Conservation (phyloP, 1,284 basidiomycete species). For the Rhodotorula mucilaginosa region DNA sequence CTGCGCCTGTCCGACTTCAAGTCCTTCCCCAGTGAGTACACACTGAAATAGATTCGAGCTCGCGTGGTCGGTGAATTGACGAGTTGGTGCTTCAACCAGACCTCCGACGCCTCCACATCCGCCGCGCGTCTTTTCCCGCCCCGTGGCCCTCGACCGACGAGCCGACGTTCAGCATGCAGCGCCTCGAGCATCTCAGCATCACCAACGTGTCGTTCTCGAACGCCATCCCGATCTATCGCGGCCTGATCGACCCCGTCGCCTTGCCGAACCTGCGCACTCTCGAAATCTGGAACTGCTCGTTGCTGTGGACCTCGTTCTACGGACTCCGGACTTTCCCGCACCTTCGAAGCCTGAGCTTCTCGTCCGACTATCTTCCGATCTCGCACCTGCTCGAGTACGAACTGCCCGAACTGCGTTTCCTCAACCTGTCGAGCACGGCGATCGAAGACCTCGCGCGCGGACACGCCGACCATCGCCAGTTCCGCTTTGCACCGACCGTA, state of each 20-base stretch:
- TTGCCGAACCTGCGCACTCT: not conserved
- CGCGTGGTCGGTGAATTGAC: too few species aligned
- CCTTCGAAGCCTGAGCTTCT: not conserved
- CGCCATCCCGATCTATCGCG: not conserved
- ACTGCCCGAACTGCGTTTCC: not conserved
- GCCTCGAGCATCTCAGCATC: not conserved
- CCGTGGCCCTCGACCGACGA: not conserved
- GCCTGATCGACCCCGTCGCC: not conserved
- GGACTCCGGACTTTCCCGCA: not conserved
- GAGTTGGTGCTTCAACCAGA: not conserved
- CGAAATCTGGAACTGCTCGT: not conserved
- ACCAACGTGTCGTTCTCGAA: not conserved
- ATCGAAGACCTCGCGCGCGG: not conserved
- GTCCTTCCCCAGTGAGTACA: not conserved
- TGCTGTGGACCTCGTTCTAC: not conserved
- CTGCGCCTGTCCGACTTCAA: not conserved
- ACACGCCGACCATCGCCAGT: not conserved
- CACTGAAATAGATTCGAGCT: too few species aligned
- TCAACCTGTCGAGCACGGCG: conserved; percentile 1
- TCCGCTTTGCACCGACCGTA: not conserved
- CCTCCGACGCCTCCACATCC: not conserved
- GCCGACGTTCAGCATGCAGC: not conserved
- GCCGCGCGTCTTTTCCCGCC: not conserved
- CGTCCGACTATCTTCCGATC: not conserved
- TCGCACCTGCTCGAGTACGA: not conserved